Base-by-base conservation (phyloP, 2,329 filamentous ascomycete species). In the Macrophomina phaseolina region DNA sequence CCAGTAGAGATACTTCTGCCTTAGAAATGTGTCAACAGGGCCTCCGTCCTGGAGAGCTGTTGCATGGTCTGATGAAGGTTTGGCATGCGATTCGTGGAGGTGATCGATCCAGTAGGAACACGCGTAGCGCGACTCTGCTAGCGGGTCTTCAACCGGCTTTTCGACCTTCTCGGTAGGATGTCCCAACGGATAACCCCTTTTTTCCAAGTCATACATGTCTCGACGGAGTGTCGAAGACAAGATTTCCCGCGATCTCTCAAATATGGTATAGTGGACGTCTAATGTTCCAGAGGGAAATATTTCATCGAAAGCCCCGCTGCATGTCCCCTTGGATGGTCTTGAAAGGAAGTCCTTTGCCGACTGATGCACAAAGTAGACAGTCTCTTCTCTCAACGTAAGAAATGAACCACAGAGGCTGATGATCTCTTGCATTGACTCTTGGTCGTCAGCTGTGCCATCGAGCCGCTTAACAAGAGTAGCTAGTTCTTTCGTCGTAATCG, bases 301-400 rank as follows among this genome's bases (percentile, higher is more conserved):
- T n/a, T n/a, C n/a, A n/a, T n/a, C n/a, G n/a, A n/a, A n/a, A n/a
- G n/a, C n/a, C n/a, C n/a, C n/a, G n/a, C n/a, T n/a, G n/a, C n/a
- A n/a, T n/a, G n/a, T n/a, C n/a, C n/a, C n/a, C n/a, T n/a, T n/a
- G n/a, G n/a, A n/a, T n/a, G n/a, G n/a, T n/a, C n/a, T n/a, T n/a
- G n/a, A n/a, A n/a, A n/a, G 66, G 68, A 74, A 81, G 18, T 83
- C 81, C 68, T 82, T 81, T 0, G 80, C 82, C 3, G 81, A 83
- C 66, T 81, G 77, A 67, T 83, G 80, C 0, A 83, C 73, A 67
- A 81, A 77, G 52, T 72, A 77, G 6, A 83, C 52, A 0, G 36
- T 68, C 1, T 46, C 66, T 0, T 78, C 60, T 45, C 71, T 71
- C 40, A 80, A 14, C 1, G 73, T 79, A 0, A 83, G 69, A 62